A percentile compares a stretch with the other conserved stretches of the same genome.
Evolutionary conservation across 371 early-diverging fungal genomes (phyloP).

Genomic region (Basidiobolus heterosporus): DNA sequence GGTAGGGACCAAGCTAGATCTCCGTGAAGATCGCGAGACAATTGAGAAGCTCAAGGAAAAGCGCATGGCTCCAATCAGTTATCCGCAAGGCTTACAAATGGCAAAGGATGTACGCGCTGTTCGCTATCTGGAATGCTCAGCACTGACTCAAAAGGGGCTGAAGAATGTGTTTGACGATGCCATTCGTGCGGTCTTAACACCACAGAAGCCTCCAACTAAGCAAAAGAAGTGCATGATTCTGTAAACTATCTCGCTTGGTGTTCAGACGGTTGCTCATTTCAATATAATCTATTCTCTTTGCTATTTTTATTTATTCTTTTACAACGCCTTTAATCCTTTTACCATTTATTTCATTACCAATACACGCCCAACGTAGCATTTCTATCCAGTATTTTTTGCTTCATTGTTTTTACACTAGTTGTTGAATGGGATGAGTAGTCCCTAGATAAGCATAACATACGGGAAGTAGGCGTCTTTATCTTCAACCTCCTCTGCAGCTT

Average conservation of each 20-base stretch:
- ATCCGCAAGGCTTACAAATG: constrained; percentile 51
- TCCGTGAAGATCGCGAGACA: constrained; percentile 37
- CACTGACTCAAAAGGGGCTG: constrained; percentile 68
- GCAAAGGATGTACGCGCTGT: constrained; percentile 61
- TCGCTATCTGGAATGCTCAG: constrained; percentile 77
- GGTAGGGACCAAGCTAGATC: constrained; percentile 53
- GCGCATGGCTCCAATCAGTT: constrained; percentile 6
- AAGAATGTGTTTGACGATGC: constrained; percentile 67
- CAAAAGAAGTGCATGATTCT: constrained; percentile 56
- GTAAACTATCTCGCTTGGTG: constrained; percentile 22
- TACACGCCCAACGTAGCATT: no score
- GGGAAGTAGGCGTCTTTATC: no score
- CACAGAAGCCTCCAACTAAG: constrained; percentile 35
- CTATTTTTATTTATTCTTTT: no score
- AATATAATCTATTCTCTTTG: no score
- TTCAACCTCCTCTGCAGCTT: no score
- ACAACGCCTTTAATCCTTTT: no score
- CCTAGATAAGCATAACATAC: no score
- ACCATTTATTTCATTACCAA: no score
- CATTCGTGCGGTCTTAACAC: constrained; percentile 59
- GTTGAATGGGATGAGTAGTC: no score
- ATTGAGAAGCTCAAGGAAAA: constrained; percentile 22
- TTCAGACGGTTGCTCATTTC: background rate
- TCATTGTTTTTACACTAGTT: no score
- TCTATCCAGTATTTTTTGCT: no score